Percentiles rank a stretch among this genome's conserved stretches.
These are phyloP conservation scores for Ambrosia hybrid DNA, from an alignment of 140 eudicot species.

Conservation along the genomic window DNA sequence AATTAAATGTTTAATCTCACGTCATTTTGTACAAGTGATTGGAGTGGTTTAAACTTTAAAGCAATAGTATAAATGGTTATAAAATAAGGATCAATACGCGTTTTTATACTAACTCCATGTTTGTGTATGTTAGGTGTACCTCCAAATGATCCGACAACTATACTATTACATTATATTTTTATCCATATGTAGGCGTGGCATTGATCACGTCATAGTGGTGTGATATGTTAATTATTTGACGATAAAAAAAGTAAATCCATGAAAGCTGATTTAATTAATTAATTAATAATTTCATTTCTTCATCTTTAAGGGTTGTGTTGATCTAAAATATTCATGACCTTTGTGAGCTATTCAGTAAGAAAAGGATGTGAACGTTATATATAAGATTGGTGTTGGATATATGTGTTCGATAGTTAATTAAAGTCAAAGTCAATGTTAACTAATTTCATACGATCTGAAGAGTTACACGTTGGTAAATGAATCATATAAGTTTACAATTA, in stretches of 20 bases:
- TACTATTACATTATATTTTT: slow-evolving; percentile 13
- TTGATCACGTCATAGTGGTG: slow-evolving; percentile 6
- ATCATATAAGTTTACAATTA: too few relatives aligned
- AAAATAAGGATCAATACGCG: slow-evolving; percentile 26
- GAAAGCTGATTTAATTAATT: too few relatives aligned
- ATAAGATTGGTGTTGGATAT: too few relatives aligned
- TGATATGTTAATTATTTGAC: background rate
- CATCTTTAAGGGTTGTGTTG: background rate
- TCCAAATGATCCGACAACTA: slow-evolving; percentile 26
- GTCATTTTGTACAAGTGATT: slow-evolving; percentile 30
- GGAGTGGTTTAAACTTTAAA: slow-evolving; percentile 30
- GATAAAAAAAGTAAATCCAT: background rate
- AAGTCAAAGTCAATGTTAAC: too few relatives aligned
- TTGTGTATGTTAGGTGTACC: slow-evolving; percentile 23
- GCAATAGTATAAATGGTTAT: slow-evolving; percentile 14
- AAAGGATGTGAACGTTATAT: too few relatives aligned
- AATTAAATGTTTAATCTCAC: slow-evolving; percentile 3
- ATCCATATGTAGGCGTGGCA: slow-evolving; percentile 3
- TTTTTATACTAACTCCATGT: slow-evolving; percentile 24
- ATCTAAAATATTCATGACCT: background rate
- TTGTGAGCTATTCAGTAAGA: background rate
- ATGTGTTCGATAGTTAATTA: too few relatives aligned
- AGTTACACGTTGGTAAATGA: too few relatives aligned
- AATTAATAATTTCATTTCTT: background rate
- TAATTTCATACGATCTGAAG: too few relatives aligned